Conservation (phyloP, 148 eudicot species). For the Silene latifolia region DNA sequence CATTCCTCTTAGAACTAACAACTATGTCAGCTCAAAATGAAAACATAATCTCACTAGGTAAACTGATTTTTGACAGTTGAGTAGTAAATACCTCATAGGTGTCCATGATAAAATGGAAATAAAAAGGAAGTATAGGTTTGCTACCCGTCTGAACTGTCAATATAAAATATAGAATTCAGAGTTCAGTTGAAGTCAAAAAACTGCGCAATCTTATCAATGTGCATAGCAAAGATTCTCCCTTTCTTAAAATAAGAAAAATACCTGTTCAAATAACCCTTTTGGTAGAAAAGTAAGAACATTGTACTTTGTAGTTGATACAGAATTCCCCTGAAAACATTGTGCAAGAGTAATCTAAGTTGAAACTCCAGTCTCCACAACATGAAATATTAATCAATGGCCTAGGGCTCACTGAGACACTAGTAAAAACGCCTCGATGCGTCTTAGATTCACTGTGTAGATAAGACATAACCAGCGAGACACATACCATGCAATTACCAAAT, state of each 20-base stretch:
- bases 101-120: slow-evolving; percentile 79
- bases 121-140: slow-evolving; percentile 76
- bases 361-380: neutral
- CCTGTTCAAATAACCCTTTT: slow-evolving; percentile 92
- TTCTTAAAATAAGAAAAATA: slow-evolving; percentile 20
- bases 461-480: neutral
- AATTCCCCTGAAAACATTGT: slow-evolving; percentile 60
- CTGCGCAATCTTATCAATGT: slow-evolving; percentile 1
- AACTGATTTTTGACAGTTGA: slow-evolving; percentile 6
- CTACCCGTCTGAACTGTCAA: slow-evolving; percentile 90
- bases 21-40: neutral
- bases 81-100: slow-evolving; percentile 56
- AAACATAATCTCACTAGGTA: neutral
- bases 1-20: neutral
- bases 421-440: neutral
- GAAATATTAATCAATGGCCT: neutral
- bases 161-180: slow-evolving; percentile 20
- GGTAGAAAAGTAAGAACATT: slow-evolving; percentile 70
- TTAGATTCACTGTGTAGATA: neutral
- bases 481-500: neutral
- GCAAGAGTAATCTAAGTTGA: slow-evolving; percentile 18
- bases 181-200: neutral
- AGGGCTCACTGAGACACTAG: neutral
- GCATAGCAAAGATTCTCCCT: neutral
- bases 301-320: slow-evolving; percentile 86